phyloP scores from a whole-genome alignment of 352 stramenopile genomes.

The Phytopythium chamaehyphon region DNA sequence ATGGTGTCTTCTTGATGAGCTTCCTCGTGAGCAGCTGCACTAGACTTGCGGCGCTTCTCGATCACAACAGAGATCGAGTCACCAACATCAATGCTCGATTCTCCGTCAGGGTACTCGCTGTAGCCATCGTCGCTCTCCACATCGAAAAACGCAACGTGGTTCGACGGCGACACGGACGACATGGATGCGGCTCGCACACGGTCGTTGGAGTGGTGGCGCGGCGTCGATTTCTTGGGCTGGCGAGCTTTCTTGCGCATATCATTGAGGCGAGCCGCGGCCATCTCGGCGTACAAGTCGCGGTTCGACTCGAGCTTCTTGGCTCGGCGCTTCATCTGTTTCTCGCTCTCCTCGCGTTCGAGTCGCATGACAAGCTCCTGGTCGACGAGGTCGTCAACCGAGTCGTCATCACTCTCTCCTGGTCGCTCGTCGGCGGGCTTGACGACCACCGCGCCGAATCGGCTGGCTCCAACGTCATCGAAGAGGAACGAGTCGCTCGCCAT shows the following conservation, averaged over 20 bases:
- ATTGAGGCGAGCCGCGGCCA: constrained; percentile 53
- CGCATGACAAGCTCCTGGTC: constrained; percentile 42
- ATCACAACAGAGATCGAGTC: background rate
- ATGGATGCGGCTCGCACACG: constrained; percentile 1
- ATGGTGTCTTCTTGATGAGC: background rate
- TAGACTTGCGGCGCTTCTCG: constrained; percentile 7
- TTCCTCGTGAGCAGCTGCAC: background rate
- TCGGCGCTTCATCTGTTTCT: constrained; percentile 46
- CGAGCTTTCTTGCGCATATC: constrained; percentile 67
- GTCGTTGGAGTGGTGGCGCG: constrained; percentile 13
- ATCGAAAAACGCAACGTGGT: constrained; percentile 1
- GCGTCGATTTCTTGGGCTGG: constrained; percentile 31
- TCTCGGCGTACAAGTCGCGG: constrained; percentile 64
- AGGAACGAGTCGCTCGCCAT: constrained; percentile 56
- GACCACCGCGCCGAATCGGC: constrained; percentile 46
- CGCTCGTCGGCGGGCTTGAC: constrained; percentile 22
- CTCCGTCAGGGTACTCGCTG: constrained; percentile 4
- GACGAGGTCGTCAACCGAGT: constrained; percentile 33
- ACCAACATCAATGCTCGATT: background rate
- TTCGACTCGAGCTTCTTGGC: constrained; percentile 73
- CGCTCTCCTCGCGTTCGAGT: constrained; percentile 41
- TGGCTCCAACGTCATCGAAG: constrained; percentile 48
- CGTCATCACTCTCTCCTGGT: constrained; percentile 16
- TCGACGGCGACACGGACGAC: background rate
- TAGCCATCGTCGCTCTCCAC: constrained; percentile 12